Percentiles rank a stretch among this genome's conserved stretches.
These are phyloP conservation scores for Myriosclerotinia curreyana DNA, from an alignment of 2,329 filamentous ascomycete genomes.

Conservation along the genomic window DNA sequence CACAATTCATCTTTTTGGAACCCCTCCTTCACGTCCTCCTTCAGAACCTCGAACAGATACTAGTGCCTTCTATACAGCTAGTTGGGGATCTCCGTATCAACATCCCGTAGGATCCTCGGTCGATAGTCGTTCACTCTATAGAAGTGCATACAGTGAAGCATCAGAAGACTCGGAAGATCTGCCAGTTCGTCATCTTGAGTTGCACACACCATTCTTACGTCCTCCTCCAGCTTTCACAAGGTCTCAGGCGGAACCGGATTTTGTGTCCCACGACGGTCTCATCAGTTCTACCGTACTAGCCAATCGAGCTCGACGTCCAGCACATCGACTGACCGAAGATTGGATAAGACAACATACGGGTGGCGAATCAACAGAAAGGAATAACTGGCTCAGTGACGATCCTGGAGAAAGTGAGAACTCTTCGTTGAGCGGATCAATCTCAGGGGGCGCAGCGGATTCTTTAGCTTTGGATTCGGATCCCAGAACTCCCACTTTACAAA, in stretches of 20 bases:
- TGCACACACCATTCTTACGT: constrained; percentile 61
- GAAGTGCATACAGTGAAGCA: constrained; percentile 50
- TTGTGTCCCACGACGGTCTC: constrained; percentile 39
- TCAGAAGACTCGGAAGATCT: constrained; percentile 59
- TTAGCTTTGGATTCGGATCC: constrained; percentile 36
- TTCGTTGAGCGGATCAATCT: constrained; percentile 66
- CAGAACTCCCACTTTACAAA: constrained; percentile 38
- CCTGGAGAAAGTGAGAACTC: constrained; percentile 70
- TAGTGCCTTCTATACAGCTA: constrained; percentile 63
- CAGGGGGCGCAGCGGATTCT: constrained; percentile 50
- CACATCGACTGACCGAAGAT: constrained; percentile 70
- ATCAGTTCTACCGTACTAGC: constrained; percentile 56
- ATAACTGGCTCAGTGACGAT: constrained; percentile 82
- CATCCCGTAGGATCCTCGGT: constrained; percentile 46
- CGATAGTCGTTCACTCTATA: constrained; percentile 27
- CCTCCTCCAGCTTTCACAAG: constrained; percentile 47
- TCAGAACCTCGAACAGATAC: constrained; percentile 33
- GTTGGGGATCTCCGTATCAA: constrained; percentile 90
- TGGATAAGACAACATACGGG: constrained; percentile 83
- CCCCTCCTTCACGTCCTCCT: constrained; percentile 43
- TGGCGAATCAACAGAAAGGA: constrained; percentile 66
- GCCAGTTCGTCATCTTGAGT: constrained; percentile 58
- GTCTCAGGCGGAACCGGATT: constrained; percentile 42
- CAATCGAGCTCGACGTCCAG: constrained; percentile 58
- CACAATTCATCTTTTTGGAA: constrained; percentile 53